A percentile compares a stretch with the other conserved stretches of the same genome.
Evolutionary conservation across 192 early-diverging fungal species (phyloP).

Genomic region (Linnemannia schmuckeri): DNA sequence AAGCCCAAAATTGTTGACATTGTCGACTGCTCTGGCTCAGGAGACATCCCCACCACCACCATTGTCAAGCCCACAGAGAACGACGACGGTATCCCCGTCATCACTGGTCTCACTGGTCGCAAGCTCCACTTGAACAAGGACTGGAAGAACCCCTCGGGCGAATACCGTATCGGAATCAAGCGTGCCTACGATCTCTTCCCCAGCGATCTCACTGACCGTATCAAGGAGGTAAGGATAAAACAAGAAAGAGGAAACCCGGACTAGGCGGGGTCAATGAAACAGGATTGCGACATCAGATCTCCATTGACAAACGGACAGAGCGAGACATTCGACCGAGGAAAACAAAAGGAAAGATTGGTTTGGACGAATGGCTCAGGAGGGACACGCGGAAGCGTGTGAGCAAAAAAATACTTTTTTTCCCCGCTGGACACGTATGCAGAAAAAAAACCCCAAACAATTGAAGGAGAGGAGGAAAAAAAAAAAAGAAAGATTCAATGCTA

Average conservation of each 20-base stretch:
- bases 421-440: neutral
- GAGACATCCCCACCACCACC: conserved; percentile 76
- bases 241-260: neutral
- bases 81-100: conserved; percentile 60
- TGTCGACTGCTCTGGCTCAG: conserved; percentile 95
- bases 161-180: conserved; percentile 90
- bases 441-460: neutral
- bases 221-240: conserved; percentile 62
- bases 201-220: conserved; percentile 58
- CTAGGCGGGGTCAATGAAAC: neutral
- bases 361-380: neutral
- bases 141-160: conserved; percentile 87
- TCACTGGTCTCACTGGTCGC: conserved; percentile 82
- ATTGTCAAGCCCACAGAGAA: conserved; percentile 66
- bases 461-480: neutral
- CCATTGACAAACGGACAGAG: neutral
- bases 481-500: neutral
- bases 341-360: neutral
- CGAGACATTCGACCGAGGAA: neutral
- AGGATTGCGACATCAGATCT: conserved; percentile 1
- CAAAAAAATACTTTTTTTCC: neutral
- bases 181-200: conserved; percentile 83
- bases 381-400: neutral
- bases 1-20: conserved; percentile 92
- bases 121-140: conserved; percentile 73